Evolutionary conservation across 352 stramenopile genomes (phyloP).

Genomic region (Phytophthora fragariae): DNA sequence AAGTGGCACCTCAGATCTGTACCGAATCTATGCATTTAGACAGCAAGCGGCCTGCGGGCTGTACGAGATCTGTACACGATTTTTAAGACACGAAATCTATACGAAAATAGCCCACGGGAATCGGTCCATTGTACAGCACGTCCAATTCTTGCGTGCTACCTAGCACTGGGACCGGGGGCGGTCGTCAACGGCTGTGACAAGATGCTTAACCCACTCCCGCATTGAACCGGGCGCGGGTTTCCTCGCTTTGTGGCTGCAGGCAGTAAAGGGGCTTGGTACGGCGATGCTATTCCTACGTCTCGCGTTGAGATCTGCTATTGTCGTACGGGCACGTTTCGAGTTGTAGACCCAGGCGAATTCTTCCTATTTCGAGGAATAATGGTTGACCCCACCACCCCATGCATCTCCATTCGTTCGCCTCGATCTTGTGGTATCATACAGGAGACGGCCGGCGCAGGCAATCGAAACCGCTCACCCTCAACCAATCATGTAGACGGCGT

Average conservation of each 20-base stretch:
- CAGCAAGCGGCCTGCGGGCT: too few relatives aligned
- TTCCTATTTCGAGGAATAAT: background rate
- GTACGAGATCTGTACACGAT: too few relatives aligned
- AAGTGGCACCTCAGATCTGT: too few relatives aligned
- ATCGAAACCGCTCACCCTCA: background rate
- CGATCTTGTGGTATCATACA: too few relatives aligned
- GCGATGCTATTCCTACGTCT: background rate
- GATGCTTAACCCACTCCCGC: background rate
- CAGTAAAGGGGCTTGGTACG: background rate
- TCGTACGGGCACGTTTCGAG: background rate
- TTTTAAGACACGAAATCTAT: too few relatives aligned
- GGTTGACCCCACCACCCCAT: background rate
- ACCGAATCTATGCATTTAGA: too few relatives aligned
- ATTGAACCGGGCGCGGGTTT: too few relatives aligned
- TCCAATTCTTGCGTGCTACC: too few relatives aligned
- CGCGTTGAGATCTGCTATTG: background rate
- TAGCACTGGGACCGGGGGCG: background rate
- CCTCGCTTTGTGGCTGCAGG: too few relatives aligned
- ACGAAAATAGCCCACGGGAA: too few relatives aligned
- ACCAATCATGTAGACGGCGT: background rate
- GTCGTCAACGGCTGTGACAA: background rate
- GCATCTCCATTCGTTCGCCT: background rate
- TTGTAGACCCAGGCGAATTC: background rate
- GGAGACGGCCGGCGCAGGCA: background rate
- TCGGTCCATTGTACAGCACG: too few relatives aligned